Conservation (phyloP, 768 basidiomycete species). For the Basidioascus undulatus region DNA sequence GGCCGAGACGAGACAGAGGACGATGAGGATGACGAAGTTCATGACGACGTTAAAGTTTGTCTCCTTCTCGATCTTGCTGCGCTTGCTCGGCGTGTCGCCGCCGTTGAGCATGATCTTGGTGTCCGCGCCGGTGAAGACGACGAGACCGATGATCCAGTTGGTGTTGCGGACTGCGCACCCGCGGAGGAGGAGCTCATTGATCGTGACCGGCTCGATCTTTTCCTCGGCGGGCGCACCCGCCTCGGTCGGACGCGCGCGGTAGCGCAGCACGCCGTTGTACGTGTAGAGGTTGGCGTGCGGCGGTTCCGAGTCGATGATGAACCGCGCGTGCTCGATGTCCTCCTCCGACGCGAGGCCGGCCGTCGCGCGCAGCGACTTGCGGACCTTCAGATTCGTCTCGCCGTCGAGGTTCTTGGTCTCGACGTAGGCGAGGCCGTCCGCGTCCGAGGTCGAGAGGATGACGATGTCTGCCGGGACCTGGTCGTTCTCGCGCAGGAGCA, state of each 20-base stretch:
- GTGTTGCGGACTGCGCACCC: constrained; percentile 80
- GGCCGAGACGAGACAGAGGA: constrained; percentile 53
- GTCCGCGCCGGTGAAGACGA: constrained; percentile 69
- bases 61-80: constrained; percentile 91
- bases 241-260: constrained; percentile 16
- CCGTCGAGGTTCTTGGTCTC: constrained; percentile 98
- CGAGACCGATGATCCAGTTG: constrained; percentile 76
- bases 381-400: constrained; percentile 84
- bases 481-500: constrained; percentile 73
- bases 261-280: constrained; percentile 66
- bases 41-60: constrained; percentile 95
- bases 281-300: constrained; percentile 81
- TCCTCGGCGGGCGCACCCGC: constrained; percentile 10
- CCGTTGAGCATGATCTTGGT: constrained; percentile 77
- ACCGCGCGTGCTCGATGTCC: constrained; percentile 64
- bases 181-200: constrained; percentile 79
- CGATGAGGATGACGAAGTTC: constrained; percentile 56
- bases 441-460: constrained; percentile 72
- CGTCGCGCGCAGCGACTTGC: constrained; percentile 52
- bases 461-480: constrained; percentile 91
- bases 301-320: constrained; percentile 75
- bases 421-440: constrained; percentile 76
- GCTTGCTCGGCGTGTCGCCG: constrained; percentile 83
- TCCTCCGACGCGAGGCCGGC: constrained; percentile 56
- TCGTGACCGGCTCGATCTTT: constrained; percentile 29